Evolutionary conservation across 2,329 filamentous ascomycete genomes (phyloP), one percentile per base, ranked within the genome.

Genomic region (Colletotrichum endophyticum): DNA sequence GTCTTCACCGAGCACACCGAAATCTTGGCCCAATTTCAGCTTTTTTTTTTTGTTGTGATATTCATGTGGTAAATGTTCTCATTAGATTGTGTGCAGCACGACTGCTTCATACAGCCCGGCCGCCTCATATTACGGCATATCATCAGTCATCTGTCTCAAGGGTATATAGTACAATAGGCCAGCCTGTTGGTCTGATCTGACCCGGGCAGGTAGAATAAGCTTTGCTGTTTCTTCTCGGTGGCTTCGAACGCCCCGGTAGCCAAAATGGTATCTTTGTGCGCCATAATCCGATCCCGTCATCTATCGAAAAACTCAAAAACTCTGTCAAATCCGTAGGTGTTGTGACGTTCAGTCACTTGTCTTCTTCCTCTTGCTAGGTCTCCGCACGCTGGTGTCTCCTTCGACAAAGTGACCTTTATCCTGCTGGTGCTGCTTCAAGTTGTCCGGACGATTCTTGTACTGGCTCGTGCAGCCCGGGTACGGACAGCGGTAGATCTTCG

Each of bases 391-490:
- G 44, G 76, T 75, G 28, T 88, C 85, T 5, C 83, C 85, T 12
- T 87, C 85, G n/a, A 89, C 84, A 77, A 89, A 91, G 78, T 91
- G 90, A 0, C 85, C 85, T 84, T 91, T 91, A 75, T 91, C 89
- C 39, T 90, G 86, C 81, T 90, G 88, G 79, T 92, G 90, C 80
- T 91, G 89, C 74, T 88, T 85, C 77, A 92, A 81, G 72, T 91
- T 92, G 79, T 91, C 90, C 30, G 86, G 86, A 15, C 90, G 85
- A 78, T 91, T 91, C 81, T 88, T 90, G 80, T 90, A 92, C 78
- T 88, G 86, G 79, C 89, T 91, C 27, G 83, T 87, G 79, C 90
- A 92, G 4, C 88, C 89, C 4, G 89, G 89, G 66, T 81, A 91
- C 4, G 87, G 86, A 77, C 90, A 92, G 75, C 85, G 85, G 81